Evolutionary conservation across 768 basidiomycete genomes (phyloP), one percentile per base, ranked within the genome.

Genomic region (Lactarius indigo): DNA sequence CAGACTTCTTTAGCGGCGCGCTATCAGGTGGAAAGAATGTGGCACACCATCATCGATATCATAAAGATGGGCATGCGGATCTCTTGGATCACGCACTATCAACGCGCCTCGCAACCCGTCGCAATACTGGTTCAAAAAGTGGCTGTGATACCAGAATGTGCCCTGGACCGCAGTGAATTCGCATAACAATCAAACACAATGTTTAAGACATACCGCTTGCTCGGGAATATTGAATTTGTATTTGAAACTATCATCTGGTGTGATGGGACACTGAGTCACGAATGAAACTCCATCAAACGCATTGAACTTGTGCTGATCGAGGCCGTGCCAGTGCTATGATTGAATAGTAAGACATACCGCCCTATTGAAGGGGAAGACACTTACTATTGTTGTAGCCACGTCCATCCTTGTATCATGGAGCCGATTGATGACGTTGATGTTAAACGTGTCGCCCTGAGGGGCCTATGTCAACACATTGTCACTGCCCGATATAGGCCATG

Each of bases 41-140:
- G 35, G 35, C 23, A 30, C 31, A 74, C 72, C 61, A 44, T 78
- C 75, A 59, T 82, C 81, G 33, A 81, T 74, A 54, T 82, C 81
- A 59, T 76, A 75, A 68, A 78, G 63, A 41, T 20, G 58, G 20
- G 18, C 28, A 37, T 59, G 58, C 2, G 58, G 58, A 20, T 59
- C 37, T 15, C 23, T 20, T 17, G 59, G 66, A 57, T 64, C 57
- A 35, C 26, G 56, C 47, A 85, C 75, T 7, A 85, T 78, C 37
- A 85, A 47, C 1, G 80, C 76, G 0, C 84, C 84, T 42, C 84
- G 74, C 33, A 85, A 76, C 0, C 84, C 85, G 62, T 86, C 85
- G 57, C 85, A 85, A 63, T 84, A 85, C 68, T 85, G 84, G 1
- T 78, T 78, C 6, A 75, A 79, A 75, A 77, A 73, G 63, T 84